Base-by-base conservation (phyloP, 306 rosid species). In the Inga laurina region DNA sequence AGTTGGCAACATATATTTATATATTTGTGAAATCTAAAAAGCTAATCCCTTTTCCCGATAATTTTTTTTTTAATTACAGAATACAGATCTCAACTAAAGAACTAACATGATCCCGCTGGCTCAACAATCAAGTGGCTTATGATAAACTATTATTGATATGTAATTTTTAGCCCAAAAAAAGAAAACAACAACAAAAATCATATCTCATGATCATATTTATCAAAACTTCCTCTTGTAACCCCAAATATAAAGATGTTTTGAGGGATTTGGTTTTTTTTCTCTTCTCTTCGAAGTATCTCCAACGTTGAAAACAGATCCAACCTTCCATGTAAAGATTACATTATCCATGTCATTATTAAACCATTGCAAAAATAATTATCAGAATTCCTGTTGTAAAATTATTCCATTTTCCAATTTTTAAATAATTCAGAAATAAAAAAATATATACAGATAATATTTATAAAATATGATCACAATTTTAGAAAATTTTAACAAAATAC, bases 251-350 rank as follows among this genome's bases (percentile, higher is more conserved):
- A 74, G 62, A 27, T 74, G 27, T 46, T 74, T 30, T 30, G 4
- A 27, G 12, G 11, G 37, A 45, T 11, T 70, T 21, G 18, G 30
- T 70, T 41, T 5, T 27, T 70, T 70, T n/a, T n/a, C n/a, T n/a
- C n/a, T n/a, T 39, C 49, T 43, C 52, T 41, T 41, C 13, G 56
- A 72, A 72, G 64, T 0, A 27, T 73, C 62, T 46, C 24, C 37
- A 3, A 75, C 5, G 19, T 11, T 16, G 12, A 52, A 35, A 11
- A 7, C 52, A 49, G 34, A 34, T n/a, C 68, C 76, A 79, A 2
- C 48, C 34, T 41, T 48, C 37, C 76, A 79, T 68, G 76, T 52
- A 79, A 79, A n/a, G 77, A 11, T 48, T 48, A 16, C 19, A 15
- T 41, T 24, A 62, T 62, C 68, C 74, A 52, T 1, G 11, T 70